These are phyloP conservation scores for Ustilago bromivora DNA, from an alignment of 1,284 basidiomycete species.

Conservation along the genomic window DNA sequence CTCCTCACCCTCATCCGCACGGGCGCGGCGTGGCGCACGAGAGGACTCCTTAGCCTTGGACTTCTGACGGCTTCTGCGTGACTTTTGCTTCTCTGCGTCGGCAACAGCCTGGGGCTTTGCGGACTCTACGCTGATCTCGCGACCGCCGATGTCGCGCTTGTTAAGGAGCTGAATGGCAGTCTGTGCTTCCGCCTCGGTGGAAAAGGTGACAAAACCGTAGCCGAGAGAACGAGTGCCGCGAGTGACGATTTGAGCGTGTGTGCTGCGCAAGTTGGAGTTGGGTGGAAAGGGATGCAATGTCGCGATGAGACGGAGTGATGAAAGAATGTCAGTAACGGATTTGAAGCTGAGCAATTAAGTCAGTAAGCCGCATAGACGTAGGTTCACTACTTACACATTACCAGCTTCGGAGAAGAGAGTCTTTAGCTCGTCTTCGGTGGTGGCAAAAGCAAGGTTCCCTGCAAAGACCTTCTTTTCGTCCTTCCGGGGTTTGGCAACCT, in stretches of 20 bases:
- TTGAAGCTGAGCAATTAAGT: neutral
- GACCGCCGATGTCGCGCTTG: slow-evolving; percentile 64
- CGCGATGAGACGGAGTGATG: neutral
- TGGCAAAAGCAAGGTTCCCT: slow-evolving; percentile 65
- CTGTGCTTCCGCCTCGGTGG: slow-evolving; percentile 59
- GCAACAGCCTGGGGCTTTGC: slow-evolving; percentile 59
- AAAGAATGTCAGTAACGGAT: neutral
- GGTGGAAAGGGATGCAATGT: neutral
- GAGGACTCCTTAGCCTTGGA: slow-evolving; percentile 34
- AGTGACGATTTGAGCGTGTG: slow-evolving; percentile 63
- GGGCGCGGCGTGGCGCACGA: slow-evolving; percentile 51
- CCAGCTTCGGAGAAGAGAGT: slow-evolving; percentile 61
- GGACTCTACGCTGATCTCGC: slow-evolving; percentile 64
- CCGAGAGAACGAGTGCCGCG: slow-evolving; percentile 66
- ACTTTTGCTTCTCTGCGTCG: slow-evolving; percentile 37
- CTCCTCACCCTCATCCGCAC: slow-evolving; percentile 62
- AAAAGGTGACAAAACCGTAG: slow-evolving; percentile 66
- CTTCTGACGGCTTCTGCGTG: slow-evolving; percentile 31
- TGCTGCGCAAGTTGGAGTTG: slow-evolving; percentile 25
- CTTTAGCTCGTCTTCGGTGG: slow-evolving; percentile 64
- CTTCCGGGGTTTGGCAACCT: slow-evolving; percentile 31
- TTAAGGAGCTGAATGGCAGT: slow-evolving; percentile 60
- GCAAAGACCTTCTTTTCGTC: slow-evolving; percentile 52
- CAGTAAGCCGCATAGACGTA: neutral
- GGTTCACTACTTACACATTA: slow-evolving; percentile 49